These are phyloP conservation scores for Colletotrichum ledebouriae DNA, from an alignment of 2,329 filamentous ascomycete species.

Conservation along the genomic window DNA sequence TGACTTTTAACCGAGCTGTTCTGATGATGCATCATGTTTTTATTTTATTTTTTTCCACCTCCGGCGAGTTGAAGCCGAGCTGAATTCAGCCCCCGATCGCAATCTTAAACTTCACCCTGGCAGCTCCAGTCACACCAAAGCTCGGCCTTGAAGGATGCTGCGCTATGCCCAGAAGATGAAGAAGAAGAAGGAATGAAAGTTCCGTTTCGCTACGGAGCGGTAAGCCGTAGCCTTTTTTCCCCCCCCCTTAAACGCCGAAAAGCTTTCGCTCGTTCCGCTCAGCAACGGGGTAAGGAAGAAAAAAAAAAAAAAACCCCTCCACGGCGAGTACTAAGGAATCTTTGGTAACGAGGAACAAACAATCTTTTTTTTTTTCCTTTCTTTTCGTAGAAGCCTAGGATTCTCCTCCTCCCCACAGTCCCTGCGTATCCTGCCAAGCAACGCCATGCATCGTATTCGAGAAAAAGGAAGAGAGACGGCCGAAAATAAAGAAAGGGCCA, in stretches of 20 bases:
- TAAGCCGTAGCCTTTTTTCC: too few relatives aligned
- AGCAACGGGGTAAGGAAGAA: not conserved
- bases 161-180: too few relatives aligned
- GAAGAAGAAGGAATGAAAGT: too few relatives aligned
- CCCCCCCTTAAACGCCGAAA: too few relatives aligned
- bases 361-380: not conserved
- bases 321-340: too few relatives aligned
- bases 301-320: not conserved
- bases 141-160: not conserved
- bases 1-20: conserved; percentile 14
- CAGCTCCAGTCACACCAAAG: not conserved
- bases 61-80: not conserved
- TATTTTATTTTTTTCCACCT: conserved; percentile 5
- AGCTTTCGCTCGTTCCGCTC: too few relatives aligned
- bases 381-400: not conserved
- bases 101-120: conserved; percentile 1
- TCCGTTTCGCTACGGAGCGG: too few relatives aligned
- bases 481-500: not conserved
- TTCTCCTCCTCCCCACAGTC: not conserved
- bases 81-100: conserved; percentile 2
- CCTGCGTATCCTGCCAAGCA: not conserved
- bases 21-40: not conserved
- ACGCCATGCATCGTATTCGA: conserved; percentile 13
- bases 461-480: not conserved
- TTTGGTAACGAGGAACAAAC: not conserved